Base-by-base conservation (phyloP, 1,139 yeast species). In the Suhomyces bribrorum region DNA sequence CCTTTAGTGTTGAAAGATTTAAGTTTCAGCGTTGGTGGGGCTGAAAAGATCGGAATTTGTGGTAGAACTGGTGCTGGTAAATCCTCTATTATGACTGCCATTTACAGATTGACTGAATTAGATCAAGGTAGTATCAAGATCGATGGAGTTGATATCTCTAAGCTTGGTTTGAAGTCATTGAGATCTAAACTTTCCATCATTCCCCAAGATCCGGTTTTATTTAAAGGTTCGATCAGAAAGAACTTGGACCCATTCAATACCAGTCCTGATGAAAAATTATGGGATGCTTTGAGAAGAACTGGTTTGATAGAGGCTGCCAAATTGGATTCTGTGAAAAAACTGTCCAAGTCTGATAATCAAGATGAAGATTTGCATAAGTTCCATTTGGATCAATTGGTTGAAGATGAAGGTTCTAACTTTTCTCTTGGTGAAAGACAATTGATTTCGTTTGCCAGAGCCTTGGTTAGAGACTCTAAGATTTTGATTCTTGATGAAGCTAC, bases 1-100 rank as follows among this genome's bases (percentile, higher is more conserved):
- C 96, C 96, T 0, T 64, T 75, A 24, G 95, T 86, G 4, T 65
- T 89, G 55, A 81, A 81, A 45, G 61, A 77, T 40, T 58, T 88
- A 34, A 55, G 59, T 29, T 56, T 79, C 29, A 50, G 56, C 4
- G 64, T 84, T 20, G 59, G 66, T 11, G 73, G 80, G 1, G 74
- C 78, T 12, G 81, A 81, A 55, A 83, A 81, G 54, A 70, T 83
- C 44, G 90, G 90, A 32, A 80, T 84, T 42, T 81, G 87, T 62
- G 92, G 92, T 16, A 75, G 90, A 51, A 84, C 90, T 1, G 92
- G 92, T 42, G 89, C 90, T 7, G 90, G 90, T 31, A 84, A 84
- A 58, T 76, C 84, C 14, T 78, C 87, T 2, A 79, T 84, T 30
- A 79, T 82, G 74, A 70, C 77, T 18, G 84, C 86, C 0, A 61